Evolutionary conservation across 2,329 filamentous ascomycete genomes (phyloP).

Genomic region (Phaeosphaeriaceae sp.): DNA sequence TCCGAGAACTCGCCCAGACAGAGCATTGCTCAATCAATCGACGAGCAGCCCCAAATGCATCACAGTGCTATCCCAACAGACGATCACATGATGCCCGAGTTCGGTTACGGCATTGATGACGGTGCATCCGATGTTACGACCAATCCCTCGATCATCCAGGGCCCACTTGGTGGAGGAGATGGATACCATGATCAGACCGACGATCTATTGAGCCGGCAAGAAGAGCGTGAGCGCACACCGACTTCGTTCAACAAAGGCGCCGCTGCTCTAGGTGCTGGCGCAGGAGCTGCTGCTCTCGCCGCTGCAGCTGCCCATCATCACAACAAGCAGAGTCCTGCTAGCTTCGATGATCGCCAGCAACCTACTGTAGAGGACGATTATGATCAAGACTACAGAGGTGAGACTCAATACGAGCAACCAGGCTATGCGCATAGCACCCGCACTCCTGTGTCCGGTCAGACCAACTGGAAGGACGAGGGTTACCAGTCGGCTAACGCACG

Average conservation of each 20-base stretch:
- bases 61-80: constrained; percentile 74
- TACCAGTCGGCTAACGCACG: constrained; percentile 81
- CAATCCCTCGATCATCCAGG: constrained; percentile 84
- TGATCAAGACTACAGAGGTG: constrained; percentile 39
- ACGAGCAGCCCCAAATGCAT: constrained; percentile 63
- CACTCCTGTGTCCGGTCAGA: constrained; percentile 57
- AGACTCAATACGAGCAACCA: constrained; percentile 43
- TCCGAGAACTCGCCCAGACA: constrained; percentile 60
- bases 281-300: constrained; percentile 62
- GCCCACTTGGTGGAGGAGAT: constrained; percentile 67
- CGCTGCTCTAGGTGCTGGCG: constrained; percentile 50
- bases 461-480: constrained; percentile 75
- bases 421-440: constrained; percentile 39
- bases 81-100: constrained; percentile 77
- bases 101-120: constrained; percentile 68
- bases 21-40: constrained; percentile 58
- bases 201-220: constrained; percentile 41
- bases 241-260: constrained; percentile 41
- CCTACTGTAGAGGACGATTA: constrained; percentile 49
- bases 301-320: constrained; percentile 57
- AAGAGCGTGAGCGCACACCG: constrained; percentile 42
- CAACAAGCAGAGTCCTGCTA: constrained; percentile 32
- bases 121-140: constrained; percentile 72
- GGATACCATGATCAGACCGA: constrained; percentile 52
- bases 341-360: constrained; percentile 41